Base-by-base conservation (phyloP, 768 basidiomycete genomes). In the Tubosaeta brunneosetosa region DNA sequence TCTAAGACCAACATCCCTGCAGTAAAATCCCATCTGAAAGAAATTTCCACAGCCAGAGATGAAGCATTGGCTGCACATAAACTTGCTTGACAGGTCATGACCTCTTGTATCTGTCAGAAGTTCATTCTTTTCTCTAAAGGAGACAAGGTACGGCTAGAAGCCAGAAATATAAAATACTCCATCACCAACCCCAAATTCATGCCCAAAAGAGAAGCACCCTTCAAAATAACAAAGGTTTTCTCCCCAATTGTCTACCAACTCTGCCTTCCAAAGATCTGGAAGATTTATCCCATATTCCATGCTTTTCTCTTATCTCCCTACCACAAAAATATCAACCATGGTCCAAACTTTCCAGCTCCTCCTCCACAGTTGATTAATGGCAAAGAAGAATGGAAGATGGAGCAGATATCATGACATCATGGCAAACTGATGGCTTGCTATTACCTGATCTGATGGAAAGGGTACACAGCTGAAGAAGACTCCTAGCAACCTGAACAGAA, bases 81-180 rank as follows among this genome's bases (percentile, higher is more conserved):
- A 25, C 32, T 42, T 7, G 52, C 48, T 1, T 10, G 12, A 6
- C 48, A 45, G 13, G 36, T 40, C 3, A 53, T 49, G 52, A 12
- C 7, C 1, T 17, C 43, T 1, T 19, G 6, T 3, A 22, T 17
- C 0, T 1, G 1, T 1, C 9, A 4, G 4, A 19, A 9, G 0
- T 53, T 53, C 34, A 48, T n/a, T 3, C n/a, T 36, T 2, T 53
- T 47, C n/a, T 6, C 11, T 9, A 38, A n/a, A n/a, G n/a, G n/a
- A n/a, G n/a, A n/a, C n/a, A n/a, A n/a, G n/a, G n/a, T n/a, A n/a
- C n/a, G n/a, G 42, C 13, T 53, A 4, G 53, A 54, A 50, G 53
- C 37, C 7, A 4, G 14, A 7, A 40, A 53, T 4, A 13, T 36
- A 0, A 34, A 41, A 34, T 5, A 16, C 10, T 7, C n/a, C 17